These are phyloP conservation scores for Fusarium fracticaudum DNA, from an alignment of 2,329 filamentous ascomycete genomes.

Conservation along the genomic window DNA sequence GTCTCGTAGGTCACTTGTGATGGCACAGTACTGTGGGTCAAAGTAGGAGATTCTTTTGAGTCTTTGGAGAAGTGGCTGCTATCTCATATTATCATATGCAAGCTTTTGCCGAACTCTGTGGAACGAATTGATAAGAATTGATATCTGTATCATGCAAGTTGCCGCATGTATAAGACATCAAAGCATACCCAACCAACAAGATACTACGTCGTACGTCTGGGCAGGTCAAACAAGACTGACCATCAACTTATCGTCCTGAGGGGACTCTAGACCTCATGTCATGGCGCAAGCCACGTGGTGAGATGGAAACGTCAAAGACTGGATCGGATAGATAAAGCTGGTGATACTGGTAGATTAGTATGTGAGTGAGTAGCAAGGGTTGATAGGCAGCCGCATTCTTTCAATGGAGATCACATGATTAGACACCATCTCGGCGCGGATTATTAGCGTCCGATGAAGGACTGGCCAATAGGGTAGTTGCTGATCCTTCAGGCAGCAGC, in stretches of 20 bases:
- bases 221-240: neutral
- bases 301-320: neutral
- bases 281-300: neutral
- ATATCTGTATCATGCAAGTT: neutral
- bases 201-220: neutral
- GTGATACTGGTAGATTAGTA: neutral
- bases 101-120: neutral
- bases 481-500: slow-evolving; percentile 43
- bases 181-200: neutral
- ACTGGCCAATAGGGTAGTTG: slow-evolving; percentile 1
- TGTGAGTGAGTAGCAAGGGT: neutral
- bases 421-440: neutral
- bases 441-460: neutral
- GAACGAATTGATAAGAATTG: neutral
- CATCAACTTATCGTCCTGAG: neutral
- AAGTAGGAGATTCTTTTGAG: neutral
- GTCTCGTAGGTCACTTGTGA: neutral
- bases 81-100: neutral
- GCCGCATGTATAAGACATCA: neutral
- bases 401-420: slow-evolving; percentile 1
- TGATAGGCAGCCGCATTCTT: slow-evolving; percentile 26
- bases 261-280: neutral
- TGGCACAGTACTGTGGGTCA: neutral
- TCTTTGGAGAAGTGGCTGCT: neutral
- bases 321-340: slow-evolving; percentile 7